phyloP scores from a whole-genome alignment of 2,329 filamentous ascomycete genomes.

The Boeremia lycopersici region DNA sequence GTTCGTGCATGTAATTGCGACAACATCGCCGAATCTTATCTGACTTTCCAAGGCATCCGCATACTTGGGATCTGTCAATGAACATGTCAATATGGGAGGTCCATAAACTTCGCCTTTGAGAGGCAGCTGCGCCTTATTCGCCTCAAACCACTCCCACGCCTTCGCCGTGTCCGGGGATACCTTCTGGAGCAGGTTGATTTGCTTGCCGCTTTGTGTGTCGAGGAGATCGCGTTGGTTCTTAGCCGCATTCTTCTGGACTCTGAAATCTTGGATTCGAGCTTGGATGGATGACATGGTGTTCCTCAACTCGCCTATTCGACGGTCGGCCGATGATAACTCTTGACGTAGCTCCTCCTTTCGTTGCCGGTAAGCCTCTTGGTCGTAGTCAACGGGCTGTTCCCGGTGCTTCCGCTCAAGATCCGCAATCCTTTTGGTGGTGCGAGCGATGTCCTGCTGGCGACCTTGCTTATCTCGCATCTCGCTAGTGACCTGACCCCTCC shows the following conservation, averaged over 20 bases:
- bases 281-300: constrained; percentile 42
- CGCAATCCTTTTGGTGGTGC: constrained; percentile 59
- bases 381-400: constrained; percentile 69
- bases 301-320: constrained; percentile 49
- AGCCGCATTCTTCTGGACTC: constrained; percentile 36
- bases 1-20: constrained; percentile 76
- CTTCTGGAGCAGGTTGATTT: constrained; percentile 64
- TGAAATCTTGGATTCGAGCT: constrained; percentile 16
- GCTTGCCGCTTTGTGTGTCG: constrained; percentile 48
- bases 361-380: constrained; percentile 72
- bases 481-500: constrained; percentile 51
- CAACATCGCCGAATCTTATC: constrained; percentile 59
- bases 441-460: constrained; percentile 39
- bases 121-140: constrained; percentile 61
- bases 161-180: constrained; percentile 67
- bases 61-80: constrained; percentile 74
- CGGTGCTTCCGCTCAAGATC: constrained; percentile 67
- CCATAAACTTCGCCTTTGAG: constrained; percentile 82
- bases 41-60: constrained; percentile 65
- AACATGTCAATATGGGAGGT: constrained; percentile 80
- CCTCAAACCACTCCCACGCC: constrained; percentile 83
- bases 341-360: constrained; percentile 67
- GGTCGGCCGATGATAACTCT: constrained; percentile 58
- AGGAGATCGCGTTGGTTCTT: constrained; percentile 24
- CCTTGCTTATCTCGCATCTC: constrained; percentile 52